Evolutionary conservation across 768 basidiomycete species (phyloP), one percentile per base, ranked within the genome.

Genomic region (Artomyces pyxidatus): DNA sequence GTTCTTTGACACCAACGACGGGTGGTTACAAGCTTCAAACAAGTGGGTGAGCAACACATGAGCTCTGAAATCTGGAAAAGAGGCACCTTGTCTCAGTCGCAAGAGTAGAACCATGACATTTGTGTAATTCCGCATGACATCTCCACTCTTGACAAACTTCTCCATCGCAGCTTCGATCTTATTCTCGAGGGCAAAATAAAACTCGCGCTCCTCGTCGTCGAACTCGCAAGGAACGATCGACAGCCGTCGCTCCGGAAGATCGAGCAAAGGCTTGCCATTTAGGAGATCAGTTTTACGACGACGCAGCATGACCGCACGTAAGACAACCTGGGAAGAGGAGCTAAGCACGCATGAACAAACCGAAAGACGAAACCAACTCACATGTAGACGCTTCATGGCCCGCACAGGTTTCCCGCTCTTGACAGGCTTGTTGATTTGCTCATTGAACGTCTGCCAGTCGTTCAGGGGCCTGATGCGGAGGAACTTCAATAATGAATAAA

Each of bases 401-500:
- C 76, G 72, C 12, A 61, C 68, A 4, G 77, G 80, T 42, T 73
- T 72, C 27, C 77, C 90, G 52, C 52, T 70, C 63, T 88, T 92
- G 42, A 96, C 78, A 1, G 91, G 91, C 52, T 83, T 77, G 0
- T 78, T 77, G 42, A 99, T 90, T 42, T 83, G 77, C 10, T 71
- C 69, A 45, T 87, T 87, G 73, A 97, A 99, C 3, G 71, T 77
- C 4, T 77, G 63, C 82, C 83, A 90, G 30, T 88, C 77, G 50
- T 85, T 82, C 26, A 94, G 71, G 0, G 93, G 95, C 55, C 78
- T 80, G 56, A 91, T 73, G 4, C 85, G 83, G 23, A 98, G 69
- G 67, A 98, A 99, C 51, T 88, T 85, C 58, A 98, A 75, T 28
- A 98, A 71, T 3, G 92, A 87, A 61, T 80, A 96, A 6, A 99